Conservation (phyloP, 2,329 filamentous ascomycete genomes). For the Chalaropsis thielavioides region DNA sequence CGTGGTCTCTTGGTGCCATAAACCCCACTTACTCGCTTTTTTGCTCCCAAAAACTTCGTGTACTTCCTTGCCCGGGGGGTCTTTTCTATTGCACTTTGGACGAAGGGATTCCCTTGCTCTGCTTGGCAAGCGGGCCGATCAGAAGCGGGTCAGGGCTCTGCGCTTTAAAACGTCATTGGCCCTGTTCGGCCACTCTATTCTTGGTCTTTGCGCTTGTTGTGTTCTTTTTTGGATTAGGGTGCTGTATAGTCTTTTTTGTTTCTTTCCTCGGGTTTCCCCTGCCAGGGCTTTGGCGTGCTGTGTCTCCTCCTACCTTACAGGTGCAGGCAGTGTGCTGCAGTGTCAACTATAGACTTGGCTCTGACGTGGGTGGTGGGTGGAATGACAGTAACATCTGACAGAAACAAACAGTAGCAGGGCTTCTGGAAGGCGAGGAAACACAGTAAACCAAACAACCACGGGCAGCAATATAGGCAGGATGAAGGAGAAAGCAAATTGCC, state of each 20-base stretch:
- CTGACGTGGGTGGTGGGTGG: not conserved
- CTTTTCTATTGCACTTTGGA: not conserved
- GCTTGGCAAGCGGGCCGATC: not conserved
- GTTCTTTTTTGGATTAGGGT: not conserved
- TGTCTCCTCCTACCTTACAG: no score
- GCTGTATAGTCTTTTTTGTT: not conserved
- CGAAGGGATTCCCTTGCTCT: conserved; percentile 2
- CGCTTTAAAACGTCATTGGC: conserved; percentile 6
- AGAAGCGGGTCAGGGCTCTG: not conserved
- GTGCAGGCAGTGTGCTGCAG: no score
- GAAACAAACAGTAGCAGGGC: not conserved
- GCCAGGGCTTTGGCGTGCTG: not conserved
- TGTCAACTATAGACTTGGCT: not conserved
- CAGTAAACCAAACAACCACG: not conserved
- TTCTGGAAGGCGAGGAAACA: not conserved
- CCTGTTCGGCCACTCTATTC: not conserved
- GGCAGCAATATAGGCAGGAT: no score
- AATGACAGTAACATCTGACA: not conserved
- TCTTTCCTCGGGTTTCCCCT: not conserved
- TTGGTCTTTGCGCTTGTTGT: not conserved
- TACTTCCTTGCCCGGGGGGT: not conserved
- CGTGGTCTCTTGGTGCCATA: not conserved
- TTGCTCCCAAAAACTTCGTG: not conserved
- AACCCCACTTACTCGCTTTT: not conserved
- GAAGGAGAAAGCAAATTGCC: no score